phyloP scores from a whole-genome alignment of 1,284 basidiomycete species.

The Malassezia dermatis region DNA sequence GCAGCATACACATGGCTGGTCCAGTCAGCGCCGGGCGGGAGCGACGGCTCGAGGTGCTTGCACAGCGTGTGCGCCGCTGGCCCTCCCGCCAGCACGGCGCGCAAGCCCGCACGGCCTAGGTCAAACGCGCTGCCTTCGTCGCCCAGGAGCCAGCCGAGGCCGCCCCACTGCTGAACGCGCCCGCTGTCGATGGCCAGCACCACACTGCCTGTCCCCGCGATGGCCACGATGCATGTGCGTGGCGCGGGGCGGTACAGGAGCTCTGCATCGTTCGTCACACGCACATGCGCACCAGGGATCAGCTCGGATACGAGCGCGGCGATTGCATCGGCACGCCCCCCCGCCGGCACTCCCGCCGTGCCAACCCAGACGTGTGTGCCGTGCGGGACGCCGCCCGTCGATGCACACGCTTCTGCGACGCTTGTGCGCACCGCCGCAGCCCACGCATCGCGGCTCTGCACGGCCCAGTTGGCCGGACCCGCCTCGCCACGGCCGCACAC shows the following conservation, averaged over 20 bases:
- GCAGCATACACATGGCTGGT: not conserved
- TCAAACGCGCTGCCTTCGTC: slow-evolving; percentile 30
- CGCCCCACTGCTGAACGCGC: slow-evolving; percentile 17
- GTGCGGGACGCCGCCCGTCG: not conserved
- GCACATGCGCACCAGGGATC: not conserved
- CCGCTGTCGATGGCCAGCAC: slow-evolving; percentile 21
- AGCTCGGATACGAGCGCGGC: not conserved
- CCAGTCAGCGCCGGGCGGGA: not conserved
- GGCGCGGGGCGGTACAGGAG: slow-evolving; percentile 19
- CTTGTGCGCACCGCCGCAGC: not conserved
- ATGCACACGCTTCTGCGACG: not conserved
- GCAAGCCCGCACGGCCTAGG: slow-evolving; percentile 24
- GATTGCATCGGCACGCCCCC: not conserved
- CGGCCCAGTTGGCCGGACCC: slow-evolving; percentile 23
- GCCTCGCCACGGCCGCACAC: slow-evolving; percentile 18
- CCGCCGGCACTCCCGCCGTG: slow-evolving; percentile 24
- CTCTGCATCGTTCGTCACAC: slow-evolving; percentile 29
- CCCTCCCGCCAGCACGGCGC: slow-evolving; percentile 14
- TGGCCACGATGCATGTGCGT: slow-evolving; percentile 20
- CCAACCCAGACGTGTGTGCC: slow-evolving; percentile 27
- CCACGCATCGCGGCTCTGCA: slow-evolving; percentile 16
- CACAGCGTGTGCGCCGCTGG: not conserved
- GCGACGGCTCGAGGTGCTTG: not conserved
- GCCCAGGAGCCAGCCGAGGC: slow-evolving; percentile 31
- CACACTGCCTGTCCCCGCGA: slow-evolving; percentile 32